Conservation (phyloP, 2,329 filamentous ascomycete genomes). For the Xylariaceae sp. region DNA sequence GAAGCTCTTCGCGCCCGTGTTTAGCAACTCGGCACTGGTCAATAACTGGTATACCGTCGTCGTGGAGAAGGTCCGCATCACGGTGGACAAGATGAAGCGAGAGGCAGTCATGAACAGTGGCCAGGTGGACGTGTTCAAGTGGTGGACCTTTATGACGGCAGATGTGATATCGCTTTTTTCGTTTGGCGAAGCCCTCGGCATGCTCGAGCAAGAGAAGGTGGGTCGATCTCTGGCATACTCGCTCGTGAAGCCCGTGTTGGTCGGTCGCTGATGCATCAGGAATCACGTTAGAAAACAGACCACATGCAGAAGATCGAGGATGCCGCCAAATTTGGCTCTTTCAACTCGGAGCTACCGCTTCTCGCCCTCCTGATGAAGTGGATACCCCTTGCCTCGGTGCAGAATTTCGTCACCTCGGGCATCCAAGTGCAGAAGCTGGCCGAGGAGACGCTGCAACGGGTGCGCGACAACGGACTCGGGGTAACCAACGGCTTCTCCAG, state of each 20-base stretch:
- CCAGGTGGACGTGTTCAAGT: background rate
- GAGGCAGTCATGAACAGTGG: background rate
- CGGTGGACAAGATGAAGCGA: background rate
- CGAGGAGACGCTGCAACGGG: background rate
- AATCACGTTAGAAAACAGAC: background rate
- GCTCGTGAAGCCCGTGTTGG: background rate
- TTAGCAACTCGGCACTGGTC: background rate
- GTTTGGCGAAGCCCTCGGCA: background rate
- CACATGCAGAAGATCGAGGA: background rate
- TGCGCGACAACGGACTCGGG: background rate
- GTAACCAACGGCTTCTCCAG: background rate
- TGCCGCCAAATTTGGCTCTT: background rate
- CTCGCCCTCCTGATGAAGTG: background rate
- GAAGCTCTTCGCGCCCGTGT: background rate
- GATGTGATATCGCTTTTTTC: background rate
- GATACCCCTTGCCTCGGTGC: background rate
- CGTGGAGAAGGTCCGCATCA: background rate
- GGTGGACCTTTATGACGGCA: conserved; percentile 1
- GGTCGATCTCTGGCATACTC: background rate
- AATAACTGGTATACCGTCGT: background rate
- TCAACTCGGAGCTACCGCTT: background rate
- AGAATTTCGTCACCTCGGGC: background rate
- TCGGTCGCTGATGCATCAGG: background rate
- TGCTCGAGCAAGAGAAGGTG: background rate
- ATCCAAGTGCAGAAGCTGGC: background rate